phyloP scores from a whole-genome alignment of 2,329 filamentous ascomycete species.

The Hypoxylon sp. region DNA sequence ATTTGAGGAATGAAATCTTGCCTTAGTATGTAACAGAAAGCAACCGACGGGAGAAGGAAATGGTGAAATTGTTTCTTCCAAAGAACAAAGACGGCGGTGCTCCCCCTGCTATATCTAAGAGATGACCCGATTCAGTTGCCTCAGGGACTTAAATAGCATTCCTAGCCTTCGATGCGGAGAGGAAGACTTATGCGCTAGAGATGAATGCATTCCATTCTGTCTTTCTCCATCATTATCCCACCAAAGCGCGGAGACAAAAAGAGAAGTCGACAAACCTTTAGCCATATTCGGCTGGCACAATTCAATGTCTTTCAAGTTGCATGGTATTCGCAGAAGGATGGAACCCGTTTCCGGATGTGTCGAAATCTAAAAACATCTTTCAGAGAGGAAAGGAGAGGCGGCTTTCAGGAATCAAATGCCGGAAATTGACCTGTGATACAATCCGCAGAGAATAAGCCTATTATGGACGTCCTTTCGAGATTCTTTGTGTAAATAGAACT shows the following conservation, averaged over 20 bases:
- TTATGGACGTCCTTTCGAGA: neutral
- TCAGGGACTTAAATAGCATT: slow-evolving; percentile 41
- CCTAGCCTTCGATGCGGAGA: slow-evolving; percentile 34
- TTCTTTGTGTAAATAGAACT: neutral
- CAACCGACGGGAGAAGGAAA: slow-evolving; percentile 18
- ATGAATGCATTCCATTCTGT: slow-evolving; percentile 43
- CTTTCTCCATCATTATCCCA: slow-evolving; percentile 33
- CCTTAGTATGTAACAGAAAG: slow-evolving; percentile 16
- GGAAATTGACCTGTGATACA: neutral
- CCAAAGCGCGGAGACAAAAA: slow-evolving; percentile 45
- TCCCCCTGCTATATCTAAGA: slow-evolving; percentile 12
- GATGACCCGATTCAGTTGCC: slow-evolving; percentile 21
- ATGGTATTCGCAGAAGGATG: neutral
- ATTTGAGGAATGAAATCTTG: neutral
- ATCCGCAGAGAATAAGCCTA: neutral
- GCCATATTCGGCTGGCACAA: slow-evolving; percentile 36
- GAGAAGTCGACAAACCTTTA: slow-evolving; percentile 18
- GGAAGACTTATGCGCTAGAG: slow-evolving; percentile 16
- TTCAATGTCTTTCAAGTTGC: slow-evolving; percentile 23
- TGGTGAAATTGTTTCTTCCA: slow-evolving; percentile 25
- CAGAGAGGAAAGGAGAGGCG: neutral
- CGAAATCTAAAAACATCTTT: slow-evolving; percentile 8
- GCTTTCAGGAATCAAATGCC: neutral
- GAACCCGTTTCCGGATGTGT: slow-evolving; percentile 34
- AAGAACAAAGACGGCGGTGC: slow-evolving; percentile 35